phyloP scores from a whole-genome alignment of 164 flowering plant species.

The Magnolia officinalis region DNA sequence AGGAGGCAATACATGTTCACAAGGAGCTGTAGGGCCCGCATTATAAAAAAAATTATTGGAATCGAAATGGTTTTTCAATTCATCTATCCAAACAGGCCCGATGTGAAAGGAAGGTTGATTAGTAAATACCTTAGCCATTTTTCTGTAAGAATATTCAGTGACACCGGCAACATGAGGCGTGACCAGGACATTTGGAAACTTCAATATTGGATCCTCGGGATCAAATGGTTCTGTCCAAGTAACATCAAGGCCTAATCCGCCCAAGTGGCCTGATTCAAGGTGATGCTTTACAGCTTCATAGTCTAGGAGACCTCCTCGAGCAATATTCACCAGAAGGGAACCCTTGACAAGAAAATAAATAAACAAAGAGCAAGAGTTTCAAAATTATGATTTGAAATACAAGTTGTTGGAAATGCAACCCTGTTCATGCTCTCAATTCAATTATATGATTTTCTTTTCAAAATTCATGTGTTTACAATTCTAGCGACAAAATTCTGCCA shows the following conservation, averaged over 20 bases:
- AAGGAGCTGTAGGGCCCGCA: background rate
- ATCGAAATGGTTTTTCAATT: background rate
- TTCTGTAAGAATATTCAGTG: slow-evolving; percentile 69
- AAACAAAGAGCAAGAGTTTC: too few species aligned
- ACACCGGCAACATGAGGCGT: slow-evolving; percentile 96
- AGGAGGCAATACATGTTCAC: background rate
- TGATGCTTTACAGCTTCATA: slow-evolving; percentile 50
- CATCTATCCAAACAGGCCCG: background rate
- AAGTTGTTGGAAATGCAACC: background rate
- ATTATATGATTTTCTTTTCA: background rate
- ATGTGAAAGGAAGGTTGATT: background rate
- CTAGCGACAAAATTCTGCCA: too few species aligned
- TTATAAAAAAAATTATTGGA: background rate
- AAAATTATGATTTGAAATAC: too few species aligned
- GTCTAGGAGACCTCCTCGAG: slow-evolving; percentile 84
- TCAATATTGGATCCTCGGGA: slow-evolving; percentile 74
- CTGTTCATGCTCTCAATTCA: background rate
- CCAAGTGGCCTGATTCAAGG: slow-evolving; percentile 79
- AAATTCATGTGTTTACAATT: too few species aligned
- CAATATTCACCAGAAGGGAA: slow-evolving; percentile 70
- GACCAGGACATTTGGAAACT: slow-evolving; percentile 66
- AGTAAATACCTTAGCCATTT: slow-evolving; percentile 79
- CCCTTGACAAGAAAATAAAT: slow-evolving; percentile 40
- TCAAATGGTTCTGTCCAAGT: slow-evolving; percentile 97
- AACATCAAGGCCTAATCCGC: slow-evolving; percentile 88